Evolutionary conservation across 805 yeast species (phyloP).

Genomic region (Lipomyces mesembrius): DNA sequence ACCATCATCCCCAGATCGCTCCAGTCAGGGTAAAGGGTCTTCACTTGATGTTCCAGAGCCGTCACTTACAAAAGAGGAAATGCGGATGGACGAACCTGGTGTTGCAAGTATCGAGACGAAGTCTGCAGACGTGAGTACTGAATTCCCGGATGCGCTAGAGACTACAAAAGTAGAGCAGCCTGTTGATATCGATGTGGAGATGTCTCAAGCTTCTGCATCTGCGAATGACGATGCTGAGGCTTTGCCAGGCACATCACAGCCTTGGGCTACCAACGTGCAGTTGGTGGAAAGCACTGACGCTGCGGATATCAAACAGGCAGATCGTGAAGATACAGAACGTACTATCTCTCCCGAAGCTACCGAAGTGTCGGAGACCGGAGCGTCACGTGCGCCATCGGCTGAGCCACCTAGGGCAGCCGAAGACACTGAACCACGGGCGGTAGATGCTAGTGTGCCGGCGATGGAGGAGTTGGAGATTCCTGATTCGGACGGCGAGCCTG

Average conservation of each 20-base stretch:
- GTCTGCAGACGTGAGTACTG: not conserved
- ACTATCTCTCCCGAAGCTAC: slow-evolving; percentile 16
- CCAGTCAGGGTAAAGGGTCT: not conserved
- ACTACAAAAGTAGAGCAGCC: not conserved
- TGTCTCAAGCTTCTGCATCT: no score
- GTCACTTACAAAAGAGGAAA: not conserved
- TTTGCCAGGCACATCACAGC: not conserved
- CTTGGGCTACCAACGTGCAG: not conserved
- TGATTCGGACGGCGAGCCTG: slow-evolving; percentile 2
- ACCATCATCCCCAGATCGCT: not conserved
- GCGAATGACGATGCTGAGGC: not conserved
- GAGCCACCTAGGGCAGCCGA: not conserved
- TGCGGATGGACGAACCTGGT: slow-evolving; percentile 2
- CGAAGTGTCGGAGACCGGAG: not conserved
- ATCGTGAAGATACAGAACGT: slow-evolving; percentile 17
- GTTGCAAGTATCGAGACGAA: not conserved
- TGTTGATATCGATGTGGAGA: slow-evolving; percentile 1
- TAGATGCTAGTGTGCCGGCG: not conserved
- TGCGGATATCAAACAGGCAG: not conserved
- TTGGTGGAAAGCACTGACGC: slow-evolving; percentile 1
- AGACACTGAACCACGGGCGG: not conserved
- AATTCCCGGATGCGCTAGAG: not conserved
- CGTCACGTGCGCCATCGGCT: not conserved
- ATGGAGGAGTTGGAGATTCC: slow-evolving; percentile 1
- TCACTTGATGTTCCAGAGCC: not conserved